Evolutionary conservation across 768 basidiomycete genomes (phyloP).

Genomic region (Tubosaeta sp.): DNA sequence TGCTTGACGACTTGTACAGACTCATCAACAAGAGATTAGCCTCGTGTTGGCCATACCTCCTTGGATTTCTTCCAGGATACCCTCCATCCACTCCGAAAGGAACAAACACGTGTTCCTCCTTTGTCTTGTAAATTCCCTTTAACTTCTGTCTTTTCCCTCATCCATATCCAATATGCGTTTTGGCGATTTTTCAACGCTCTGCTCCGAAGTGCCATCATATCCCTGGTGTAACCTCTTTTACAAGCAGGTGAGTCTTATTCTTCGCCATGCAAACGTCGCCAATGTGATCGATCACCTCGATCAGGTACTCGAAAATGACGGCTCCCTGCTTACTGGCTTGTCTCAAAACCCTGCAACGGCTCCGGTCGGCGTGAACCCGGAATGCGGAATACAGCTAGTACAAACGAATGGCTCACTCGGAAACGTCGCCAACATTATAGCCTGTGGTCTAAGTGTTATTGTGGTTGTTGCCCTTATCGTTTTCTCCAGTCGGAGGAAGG

Average conservation of each 20-base stretch:
- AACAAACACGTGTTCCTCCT: constrained; percentile 4
- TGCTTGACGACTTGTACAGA: constrained; percentile 25
- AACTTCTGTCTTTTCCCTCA: neutral
- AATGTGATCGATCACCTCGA: constrained; percentile 24
- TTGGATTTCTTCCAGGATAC: constrained; percentile 14
- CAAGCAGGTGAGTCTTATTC: constrained; percentile 55
- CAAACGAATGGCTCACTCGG: constrained; percentile 59
- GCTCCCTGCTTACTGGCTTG: constrained; percentile 34
- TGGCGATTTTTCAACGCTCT: constrained; percentile 70
- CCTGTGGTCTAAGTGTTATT: constrained; percentile 70
- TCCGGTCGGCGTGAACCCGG: constrained; percentile 79
- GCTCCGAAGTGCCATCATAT: constrained; percentile 69
- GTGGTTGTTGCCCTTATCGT: constrained; percentile 55
- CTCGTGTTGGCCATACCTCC: constrained; percentile 16
- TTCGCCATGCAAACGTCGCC: constrained; percentile 3
- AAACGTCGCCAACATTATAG: constrained; percentile 83
- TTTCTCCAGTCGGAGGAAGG: constrained; percentile 61
- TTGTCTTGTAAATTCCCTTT: neutral
- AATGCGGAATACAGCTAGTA: constrained; percentile 70
- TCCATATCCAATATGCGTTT: constrained; percentile 45
- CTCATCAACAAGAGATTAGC: constrained; percentile 18
- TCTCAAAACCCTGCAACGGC: constrained; percentile 49
- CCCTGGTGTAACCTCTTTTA: constrained; percentile 96
- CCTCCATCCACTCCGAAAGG: constrained; percentile 1
- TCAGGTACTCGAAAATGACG: constrained; percentile 38